A percentile compares a stretch with the other conserved stretches of the same genome.
Conservation (phyloP, 768 basidiomycete genomes). For the Bullera alba region DNA sequence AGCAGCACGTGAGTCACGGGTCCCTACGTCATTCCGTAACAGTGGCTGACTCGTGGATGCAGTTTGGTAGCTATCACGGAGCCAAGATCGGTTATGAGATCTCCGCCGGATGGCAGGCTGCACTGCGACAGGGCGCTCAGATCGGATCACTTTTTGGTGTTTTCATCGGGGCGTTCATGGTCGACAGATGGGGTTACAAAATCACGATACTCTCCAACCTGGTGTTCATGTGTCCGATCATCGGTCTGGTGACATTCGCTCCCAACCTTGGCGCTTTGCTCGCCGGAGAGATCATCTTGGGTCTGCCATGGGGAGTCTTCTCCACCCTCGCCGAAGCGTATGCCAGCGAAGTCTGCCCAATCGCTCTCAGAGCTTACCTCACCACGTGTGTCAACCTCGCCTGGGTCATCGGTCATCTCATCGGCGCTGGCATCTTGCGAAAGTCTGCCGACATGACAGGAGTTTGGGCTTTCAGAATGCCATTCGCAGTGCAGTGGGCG, state of each 20-base stretch:
- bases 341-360: slow-evolving; percentile 34
- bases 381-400: slow-evolving; percentile 36
- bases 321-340: slow-evolving; percentile 35
- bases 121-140: slow-evolving; percentile 38
- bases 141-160: slow-evolving; percentile 44
- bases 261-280: slow-evolving; percentile 13
- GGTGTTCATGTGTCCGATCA: slow-evolving; percentile 18
- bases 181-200: slow-evolving; percentile 42
- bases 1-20: slow-evolving; percentile 6
- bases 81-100: slow-evolving; percentile 32
- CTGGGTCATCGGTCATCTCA: slow-evolving; percentile 40
- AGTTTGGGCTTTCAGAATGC: slow-evolving; percentile 19
- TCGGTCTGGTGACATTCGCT: slow-evolving; percentile 21
- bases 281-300: slow-evolving; percentile 27
- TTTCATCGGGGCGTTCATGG: slow-evolving; percentile 39
- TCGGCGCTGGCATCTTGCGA: slow-evolving; percentile 22
- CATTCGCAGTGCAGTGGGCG: slow-evolving; percentile 31
- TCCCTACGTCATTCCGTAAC: neutral
- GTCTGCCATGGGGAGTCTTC: slow-evolving; percentile 33
- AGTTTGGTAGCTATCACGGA: slow-evolving; percentile 9
- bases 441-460: slow-evolving; percentile 6
- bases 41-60: neutral
- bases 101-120: slow-evolving; percentile 45
- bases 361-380: slow-evolving; percentile 31
- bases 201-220: slow-evolving; percentile 37